Base-by-base conservation (phyloP, 257 asterid genomes). In the Solanum habrochaites region DNA sequence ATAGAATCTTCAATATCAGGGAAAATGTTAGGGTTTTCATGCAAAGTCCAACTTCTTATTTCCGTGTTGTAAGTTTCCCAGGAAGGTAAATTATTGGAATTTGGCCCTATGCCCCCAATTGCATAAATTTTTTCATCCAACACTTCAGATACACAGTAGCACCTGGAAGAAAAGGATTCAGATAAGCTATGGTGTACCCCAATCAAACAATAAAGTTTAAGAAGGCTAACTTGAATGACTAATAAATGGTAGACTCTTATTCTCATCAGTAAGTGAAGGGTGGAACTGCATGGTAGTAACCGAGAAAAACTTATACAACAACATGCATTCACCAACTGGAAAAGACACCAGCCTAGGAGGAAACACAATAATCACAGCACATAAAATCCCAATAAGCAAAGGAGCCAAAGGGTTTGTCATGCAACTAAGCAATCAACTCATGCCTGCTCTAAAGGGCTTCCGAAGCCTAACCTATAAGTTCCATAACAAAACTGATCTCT, bases 21-120 rank as follows among this genome's bases (percentile, higher is more conserved):
- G 71, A 93, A 89, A 45, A 87, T 84, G 43, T 91, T 90, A 31
- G 91, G 91, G 86, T 90, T 92, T 7, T 86, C 89, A 56, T 88
- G 89, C 73, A 93, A 91, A 70, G 83, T 88, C 99, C 99, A 96
- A 78, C 84, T 69, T 83, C 86, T 64, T 45, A 90, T 91, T n/a
- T 71, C 88, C 74, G 91, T 85, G 74, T 95, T 91, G 77, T 92
- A 96, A 67, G 92, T 85, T 85, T 95, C 98, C 93, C 93, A 93
- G 31, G 97, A 92, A 88, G 88, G 92, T n/a, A 92, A 90, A 88
- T 92, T 86, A 20, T 92, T 91, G 62, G 93, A 93, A 64, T 87
- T 87, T 25, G 94, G 86, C 75, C 95, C 98, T 27, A 91, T 83
- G 69, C 98, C 99, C 27, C 98, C 99, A 58, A 96, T 92, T 21